Base-by-base conservation (phyloP, 306 rosid species). In the Spatholobus suberectus region DNA sequence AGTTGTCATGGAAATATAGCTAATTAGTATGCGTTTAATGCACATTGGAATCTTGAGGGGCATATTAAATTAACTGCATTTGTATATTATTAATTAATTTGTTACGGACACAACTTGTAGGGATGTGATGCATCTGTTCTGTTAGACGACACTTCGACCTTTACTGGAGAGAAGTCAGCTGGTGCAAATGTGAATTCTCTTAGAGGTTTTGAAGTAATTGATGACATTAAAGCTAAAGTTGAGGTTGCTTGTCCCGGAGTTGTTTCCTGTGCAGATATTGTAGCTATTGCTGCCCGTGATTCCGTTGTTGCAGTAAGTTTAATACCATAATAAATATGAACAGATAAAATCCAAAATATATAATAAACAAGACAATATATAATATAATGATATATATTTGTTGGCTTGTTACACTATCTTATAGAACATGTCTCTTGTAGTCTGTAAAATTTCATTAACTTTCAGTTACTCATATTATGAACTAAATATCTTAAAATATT, bases 191-290 rank as follows among this genome's bases (percentile, higher is more conserved):
- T 35, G 54, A 69, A 81, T 69, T 91, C 95, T 47, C 37, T 88
- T 6, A 78, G 93, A 76, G 95, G 95, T 29, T 91, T 83, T 24
- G 93, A 91, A 2, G 88, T 91, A 23, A 76, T 91, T 38, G 95
- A 88, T 49, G 62, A 74, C 12, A 86, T 91, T 17, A 89, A 91
- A 81, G 59, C 86, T 47, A 29, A 85, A 41, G n/a, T 91, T 13
- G 95, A 91, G 73, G 47, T 51, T 29, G 17, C 66, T 55, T 91
- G 93, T 82, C 90, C 93, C 1, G 93, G 85, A 18, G 68, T 88
- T 77, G 91, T 88, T 84, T 91, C 95, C 21, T 91, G 91, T 74
- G 93, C 91, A 8, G 95, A 91, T 66, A 91, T 89, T 78, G 63
- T 89, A 8, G 86, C 91, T 20, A 57, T 88, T 29, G 89, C 90